Evolutionary conservation across 1,284 basidiomycete species (phyloP).

Genomic region (Bondarzewia mesenterica): DNA sequence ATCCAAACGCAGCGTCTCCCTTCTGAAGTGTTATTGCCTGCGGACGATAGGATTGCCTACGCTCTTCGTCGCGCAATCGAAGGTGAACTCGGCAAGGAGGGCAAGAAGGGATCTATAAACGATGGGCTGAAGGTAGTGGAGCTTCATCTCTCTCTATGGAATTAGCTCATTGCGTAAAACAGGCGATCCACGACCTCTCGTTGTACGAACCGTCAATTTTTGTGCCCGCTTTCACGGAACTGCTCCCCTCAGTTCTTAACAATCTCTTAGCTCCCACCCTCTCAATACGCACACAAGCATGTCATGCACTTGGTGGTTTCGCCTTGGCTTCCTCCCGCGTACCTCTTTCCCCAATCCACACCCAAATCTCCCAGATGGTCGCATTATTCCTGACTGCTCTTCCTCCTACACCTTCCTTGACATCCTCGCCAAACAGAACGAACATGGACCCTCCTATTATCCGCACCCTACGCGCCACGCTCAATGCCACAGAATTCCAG

Average conservation of each 20-base stretch:
- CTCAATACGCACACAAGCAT: slow-evolving; percentile 56
- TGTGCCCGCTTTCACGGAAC: slow-evolving; percentile 48
- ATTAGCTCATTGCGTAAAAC: slow-evolving; percentile 10
- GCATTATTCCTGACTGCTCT: slow-evolving; percentile 36
- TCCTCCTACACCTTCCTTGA: slow-evolving; percentile 4
- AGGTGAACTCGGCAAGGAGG: slow-evolving; percentile 77
- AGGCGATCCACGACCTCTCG: slow-evolving; percentile 69
- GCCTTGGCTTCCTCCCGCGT: slow-evolving; percentile 42
- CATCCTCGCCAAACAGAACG: slow-evolving; percentile 13
- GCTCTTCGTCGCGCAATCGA: slow-evolving; percentile 69
- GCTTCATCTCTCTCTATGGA: slow-evolving; percentile 3
- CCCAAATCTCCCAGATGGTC: slow-evolving; percentile 40
- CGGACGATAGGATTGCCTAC: slow-evolving; percentile 55
- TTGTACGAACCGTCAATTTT: slow-evolving; percentile 54
- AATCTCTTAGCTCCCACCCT: slow-evolving; percentile 56
- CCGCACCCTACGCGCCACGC: slow-evolving; percentile 55
- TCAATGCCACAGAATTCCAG: slow-evolving; percentile 41
- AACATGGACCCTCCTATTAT: slow-evolving; percentile 41
- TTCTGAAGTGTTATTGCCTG: slow-evolving; percentile 43
- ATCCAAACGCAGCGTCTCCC: slow-evolving; percentile 65
- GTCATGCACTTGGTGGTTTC: slow-evolving; percentile 64
- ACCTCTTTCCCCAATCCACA: slow-evolving; percentile 38
- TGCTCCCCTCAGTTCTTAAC: slow-evolving; percentile 54
- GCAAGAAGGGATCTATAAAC: slow-evolving; percentile 69
- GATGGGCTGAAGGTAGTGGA: slow-evolving; percentile 62